Percentiles rank a stretch among this genome's conserved stretches.
Conservation (phyloP, 257 asterid species). For the Fraxinus quadrangulata region DNA sequence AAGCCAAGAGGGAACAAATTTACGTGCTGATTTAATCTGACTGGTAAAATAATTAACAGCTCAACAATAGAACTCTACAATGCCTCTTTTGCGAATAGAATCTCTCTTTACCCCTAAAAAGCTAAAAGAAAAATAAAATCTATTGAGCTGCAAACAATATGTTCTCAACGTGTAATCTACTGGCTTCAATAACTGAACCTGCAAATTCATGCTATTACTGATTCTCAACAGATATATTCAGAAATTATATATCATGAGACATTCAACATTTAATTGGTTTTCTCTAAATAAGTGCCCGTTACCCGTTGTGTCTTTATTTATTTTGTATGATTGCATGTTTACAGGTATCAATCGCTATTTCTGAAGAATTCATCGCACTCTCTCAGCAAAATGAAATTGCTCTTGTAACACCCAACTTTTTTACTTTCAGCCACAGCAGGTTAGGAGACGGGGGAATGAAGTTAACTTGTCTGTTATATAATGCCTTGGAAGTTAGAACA, state of each 20-base stretch:
- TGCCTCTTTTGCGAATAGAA: background rate
- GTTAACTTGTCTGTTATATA: background rate
- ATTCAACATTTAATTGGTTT: background rate
- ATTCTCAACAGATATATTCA: background rate
- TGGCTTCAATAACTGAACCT: slow-evolving; percentile 3
- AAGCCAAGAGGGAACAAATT: background rate
- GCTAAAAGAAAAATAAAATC: slow-evolving; percentile 7
- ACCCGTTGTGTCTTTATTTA: background rate
- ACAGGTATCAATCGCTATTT: background rate
- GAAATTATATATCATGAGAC: background rate
- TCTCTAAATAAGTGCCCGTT: background rate
- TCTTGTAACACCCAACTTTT: background rate
- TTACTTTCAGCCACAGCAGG: background rate
- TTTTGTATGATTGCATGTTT: background rate
- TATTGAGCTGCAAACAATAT: slow-evolving; percentile 15
- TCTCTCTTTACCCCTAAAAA: background rate
- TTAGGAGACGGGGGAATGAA: background rate
- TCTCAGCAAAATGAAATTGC: background rate
- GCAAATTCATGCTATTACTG: background rate
- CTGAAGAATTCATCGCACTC: background rate
- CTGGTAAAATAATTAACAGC: background rate
- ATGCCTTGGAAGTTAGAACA: background rate
- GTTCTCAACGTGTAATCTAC: slow-evolving; percentile 10
- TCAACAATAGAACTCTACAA: background rate
- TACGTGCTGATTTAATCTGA: background rate